A percentile compares a stretch with the other conserved stretches of the same genome.
These are phyloP conservation scores for Dionaea muscipula DNA, from an alignment of 179 eudicot genomes.

Conservation along the genomic window DNA sequence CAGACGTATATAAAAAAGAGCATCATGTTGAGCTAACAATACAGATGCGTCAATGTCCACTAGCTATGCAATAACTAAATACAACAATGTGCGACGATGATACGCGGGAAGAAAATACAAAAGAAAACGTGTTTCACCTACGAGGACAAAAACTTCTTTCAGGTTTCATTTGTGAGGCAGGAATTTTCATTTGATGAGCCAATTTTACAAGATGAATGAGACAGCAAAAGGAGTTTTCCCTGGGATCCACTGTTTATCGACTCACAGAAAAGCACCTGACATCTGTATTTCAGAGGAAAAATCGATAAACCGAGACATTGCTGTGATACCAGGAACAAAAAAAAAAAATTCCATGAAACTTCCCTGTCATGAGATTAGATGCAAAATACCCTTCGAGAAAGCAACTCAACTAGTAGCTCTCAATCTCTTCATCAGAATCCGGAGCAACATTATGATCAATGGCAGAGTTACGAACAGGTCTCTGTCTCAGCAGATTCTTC, in stretches of 20 bases:
- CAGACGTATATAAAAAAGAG: too few species aligned
- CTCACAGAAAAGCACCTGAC: neutral
- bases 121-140: too few species aligned
- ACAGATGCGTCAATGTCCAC: too few species aligned
- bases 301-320: neutral
- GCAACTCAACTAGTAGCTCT: conserved; percentile 7
- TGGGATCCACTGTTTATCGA: neutral
- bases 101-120: too few species aligned
- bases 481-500: conserved; percentile 49
- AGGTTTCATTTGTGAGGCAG: too few species aligned
- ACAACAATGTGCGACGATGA: too few species aligned
- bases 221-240: neutral
- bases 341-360: neutral
- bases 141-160: too few species aligned
- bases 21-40: too few species aligned
- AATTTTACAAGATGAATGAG: neutral
- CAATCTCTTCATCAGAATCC: conserved; percentile 29
- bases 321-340: neutral
- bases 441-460: conserved; percentile 23
- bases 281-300: neutral
- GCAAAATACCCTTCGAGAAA: neutral
- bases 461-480: conserved; percentile 55
- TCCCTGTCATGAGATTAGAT: neutral
- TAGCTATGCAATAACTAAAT: too few species aligned
- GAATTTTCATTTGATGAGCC: too few species aligned